Percentiles rank a stretch among this genome's conserved stretches.
These are phyloP conservation scores for Clonostachys rhizophaga DNA, from an alignment of 2,329 filamentous ascomycete species.

Conservation along the genomic window DNA sequence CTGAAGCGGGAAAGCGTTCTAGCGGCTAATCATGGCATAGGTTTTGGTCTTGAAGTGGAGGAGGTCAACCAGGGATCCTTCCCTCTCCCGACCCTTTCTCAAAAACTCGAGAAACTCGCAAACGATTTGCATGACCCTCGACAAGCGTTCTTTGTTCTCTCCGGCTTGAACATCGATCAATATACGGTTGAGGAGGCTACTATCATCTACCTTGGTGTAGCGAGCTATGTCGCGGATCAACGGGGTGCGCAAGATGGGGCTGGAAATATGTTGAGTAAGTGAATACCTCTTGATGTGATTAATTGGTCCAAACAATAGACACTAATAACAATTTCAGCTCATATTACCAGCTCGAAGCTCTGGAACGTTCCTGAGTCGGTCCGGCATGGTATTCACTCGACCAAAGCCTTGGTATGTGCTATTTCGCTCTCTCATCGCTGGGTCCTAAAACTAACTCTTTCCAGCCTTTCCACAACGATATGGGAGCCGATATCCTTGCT, in stretches of 20 bases:
- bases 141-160: conserved; percentile 1
- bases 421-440: neutral
- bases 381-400: neutral
- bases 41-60: no score
- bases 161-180: neutral
- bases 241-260: neutral
- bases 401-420: neutral
- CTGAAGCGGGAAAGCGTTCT: no score
- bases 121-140: neutral
- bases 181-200: conserved; percentile 1
- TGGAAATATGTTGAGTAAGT: neutral
- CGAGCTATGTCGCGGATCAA: conserved; percentile 1
- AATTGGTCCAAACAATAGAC: neutral
- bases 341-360: neutral
- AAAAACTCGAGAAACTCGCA: neutral
- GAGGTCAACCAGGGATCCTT: neutral
- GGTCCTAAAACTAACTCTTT: neutral
- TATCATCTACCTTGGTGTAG: conserved; percentile 1
- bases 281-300: neutral
- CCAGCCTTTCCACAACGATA: neutral
- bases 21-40: no score
- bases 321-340: neutral
- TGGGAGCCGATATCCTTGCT: neutral
- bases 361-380: no score
- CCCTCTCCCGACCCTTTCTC: neutral